A percentile compares a stretch with the other conserved stretches of the same genome.
These are phyloP conservation scores for Sporothrix brasiliensis DNA, from an alignment of 2,329 filamentous ascomycete genomes.

Conservation along the genomic window DNA sequence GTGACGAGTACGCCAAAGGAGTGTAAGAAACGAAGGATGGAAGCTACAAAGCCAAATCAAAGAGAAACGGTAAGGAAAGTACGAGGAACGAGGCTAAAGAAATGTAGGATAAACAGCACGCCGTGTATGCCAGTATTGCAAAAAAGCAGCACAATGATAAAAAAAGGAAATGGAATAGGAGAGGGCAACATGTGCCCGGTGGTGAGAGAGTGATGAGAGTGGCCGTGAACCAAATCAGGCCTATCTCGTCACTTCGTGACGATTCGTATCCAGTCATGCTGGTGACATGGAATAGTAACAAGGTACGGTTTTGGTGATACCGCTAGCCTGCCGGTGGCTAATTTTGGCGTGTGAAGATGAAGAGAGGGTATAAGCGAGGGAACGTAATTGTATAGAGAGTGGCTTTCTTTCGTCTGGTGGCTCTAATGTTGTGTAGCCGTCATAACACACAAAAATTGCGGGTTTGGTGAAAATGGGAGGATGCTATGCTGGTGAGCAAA, in stretches of 20 bases:
- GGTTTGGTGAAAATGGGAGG: constrained; percentile 5
- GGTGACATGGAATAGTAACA: neutral
- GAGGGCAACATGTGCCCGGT: constrained; percentile 3
- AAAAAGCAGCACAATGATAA: neutral
- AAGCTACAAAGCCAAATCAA: neutral
- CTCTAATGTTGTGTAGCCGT: constrained; percentile 28
- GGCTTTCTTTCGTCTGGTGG: constrained; percentile 20
- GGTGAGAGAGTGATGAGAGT: neutral
- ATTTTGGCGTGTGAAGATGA: neutral
- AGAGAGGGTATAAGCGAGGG: constrained; percentile 32
- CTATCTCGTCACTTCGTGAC: neutral
- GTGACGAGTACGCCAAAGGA: constrained; percentile 23
- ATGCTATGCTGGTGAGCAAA: neutral
- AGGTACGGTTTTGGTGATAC: neutral
- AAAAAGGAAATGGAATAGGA: neutral
- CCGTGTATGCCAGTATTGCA: constrained; percentile 31
- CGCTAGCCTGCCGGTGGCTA: constrained; percentile 23
- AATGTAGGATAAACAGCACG: neutral
- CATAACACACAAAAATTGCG: constrained; percentile 28
- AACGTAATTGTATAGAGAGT: constrained; percentile 26
- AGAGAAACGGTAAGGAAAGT: neutral
- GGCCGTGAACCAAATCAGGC: neutral
- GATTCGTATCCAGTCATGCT: neutral
- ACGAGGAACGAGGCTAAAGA: neutral
- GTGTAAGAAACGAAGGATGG: constrained; percentile 28